Evolutionary conservation across 352 stramenopile species (phyloP).

Genomic region (Phytophthora cryptogea): DNA sequence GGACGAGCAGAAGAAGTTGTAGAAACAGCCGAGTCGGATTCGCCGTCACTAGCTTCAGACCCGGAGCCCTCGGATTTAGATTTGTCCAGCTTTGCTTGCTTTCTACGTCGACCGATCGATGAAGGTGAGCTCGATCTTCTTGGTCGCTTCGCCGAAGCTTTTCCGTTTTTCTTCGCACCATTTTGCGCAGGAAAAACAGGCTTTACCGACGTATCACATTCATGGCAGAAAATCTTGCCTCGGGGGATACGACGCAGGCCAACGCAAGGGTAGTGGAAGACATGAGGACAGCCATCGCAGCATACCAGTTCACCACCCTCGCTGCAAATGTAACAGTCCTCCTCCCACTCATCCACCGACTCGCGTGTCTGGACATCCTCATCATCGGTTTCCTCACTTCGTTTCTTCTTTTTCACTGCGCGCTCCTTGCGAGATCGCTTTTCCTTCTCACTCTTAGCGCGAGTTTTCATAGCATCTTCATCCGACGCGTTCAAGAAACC

Average conservation of each 20-base stretch:
- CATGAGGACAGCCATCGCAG: constrained; percentile 91
- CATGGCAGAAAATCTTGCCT: constrained; percentile 86
- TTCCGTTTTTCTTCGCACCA: constrained; percentile 24
- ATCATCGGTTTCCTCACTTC: constrained; percentile 55
- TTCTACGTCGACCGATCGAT: constrained; percentile 18
- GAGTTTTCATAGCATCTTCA: constrained; percentile 54
- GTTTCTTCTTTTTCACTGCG: constrained; percentile 70
- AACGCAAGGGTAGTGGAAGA: constrained; percentile 92
- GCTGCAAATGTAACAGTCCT: constrained; percentile 90
- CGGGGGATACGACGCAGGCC: constrained; percentile 76
- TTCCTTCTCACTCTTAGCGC: constrained; percentile 72
- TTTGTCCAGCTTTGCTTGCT: constrained; percentile 32
- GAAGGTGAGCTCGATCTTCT: constrained; percentile 29
- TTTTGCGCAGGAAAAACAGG: constrained; percentile 49
- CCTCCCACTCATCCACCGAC: constrained; percentile 85
- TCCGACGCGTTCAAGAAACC: constrained; percentile 58
- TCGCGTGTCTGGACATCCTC: constrained; percentile 48
- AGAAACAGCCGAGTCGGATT: constrained; percentile 27
- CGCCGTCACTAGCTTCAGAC: constrained; percentile 26
- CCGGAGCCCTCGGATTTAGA: constrained; percentile 26
- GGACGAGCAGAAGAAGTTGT: constrained; percentile 26
- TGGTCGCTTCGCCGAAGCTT: constrained; percentile 24
- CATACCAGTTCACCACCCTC: constrained; percentile 87
- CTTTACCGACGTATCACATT: constrained; percentile 75
- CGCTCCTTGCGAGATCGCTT: constrained; percentile 74